phyloP scores from a whole-genome alignment of 2,329 filamentous ascomycete genomes.

The Colletotrichum limetticola region DNA sequence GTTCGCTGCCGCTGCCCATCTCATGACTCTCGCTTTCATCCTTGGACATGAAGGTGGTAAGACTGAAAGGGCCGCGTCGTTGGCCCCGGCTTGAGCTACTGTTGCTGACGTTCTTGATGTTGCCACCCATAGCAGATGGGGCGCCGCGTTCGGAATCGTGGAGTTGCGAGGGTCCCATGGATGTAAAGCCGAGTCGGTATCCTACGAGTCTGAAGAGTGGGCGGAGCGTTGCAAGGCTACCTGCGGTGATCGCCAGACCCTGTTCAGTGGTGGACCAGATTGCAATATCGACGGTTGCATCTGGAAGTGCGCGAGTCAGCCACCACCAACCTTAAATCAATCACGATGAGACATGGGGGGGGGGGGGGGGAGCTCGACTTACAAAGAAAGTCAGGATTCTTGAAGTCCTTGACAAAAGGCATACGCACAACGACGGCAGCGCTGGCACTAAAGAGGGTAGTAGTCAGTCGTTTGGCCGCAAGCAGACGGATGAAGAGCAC shows the following conservation, averaged over 20 bases:
- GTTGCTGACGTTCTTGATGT: slow-evolving; percentile 18
- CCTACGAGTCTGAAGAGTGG: slow-evolving; percentile 52
- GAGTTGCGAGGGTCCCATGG: slow-evolving; percentile 22
- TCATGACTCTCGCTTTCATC: slow-evolving; percentile 36
- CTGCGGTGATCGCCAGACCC: slow-evolving; percentile 60
- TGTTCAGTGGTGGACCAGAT: slow-evolving; percentile 62
- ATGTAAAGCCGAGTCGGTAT: slow-evolving; percentile 44
- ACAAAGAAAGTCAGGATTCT: slow-evolving; percentile 56
- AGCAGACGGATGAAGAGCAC: slow-evolving; percentile 30
- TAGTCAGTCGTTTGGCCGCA: slow-evolving; percentile 3
- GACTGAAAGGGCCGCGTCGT: slow-evolving; percentile 40
- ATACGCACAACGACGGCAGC: slow-evolving; percentile 55
- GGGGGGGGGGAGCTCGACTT: slow-evolving; percentile 32
- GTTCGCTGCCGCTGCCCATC: slow-evolving; percentile 14
- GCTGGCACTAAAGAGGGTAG: slow-evolving; percentile 48
- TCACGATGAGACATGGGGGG: not conserved
- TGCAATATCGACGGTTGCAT: slow-evolving; percentile 54
- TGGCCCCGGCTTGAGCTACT: slow-evolving; percentile 2
- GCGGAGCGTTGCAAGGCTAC: slow-evolving; percentile 57
- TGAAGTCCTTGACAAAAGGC: slow-evolving; percentile 50
- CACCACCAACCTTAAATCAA: slow-evolving; percentile 5
- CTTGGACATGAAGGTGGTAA: slow-evolving; percentile 42
- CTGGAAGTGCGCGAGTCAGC: slow-evolving; percentile 37
- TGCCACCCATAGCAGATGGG: slow-evolving; percentile 26
- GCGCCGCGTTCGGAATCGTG: slow-evolving; percentile 17